These are phyloP conservation scores for Vickermania spadyakhi DNA, from an alignment of 208 protist genomes.

Conservation along the genomic window DNA sequence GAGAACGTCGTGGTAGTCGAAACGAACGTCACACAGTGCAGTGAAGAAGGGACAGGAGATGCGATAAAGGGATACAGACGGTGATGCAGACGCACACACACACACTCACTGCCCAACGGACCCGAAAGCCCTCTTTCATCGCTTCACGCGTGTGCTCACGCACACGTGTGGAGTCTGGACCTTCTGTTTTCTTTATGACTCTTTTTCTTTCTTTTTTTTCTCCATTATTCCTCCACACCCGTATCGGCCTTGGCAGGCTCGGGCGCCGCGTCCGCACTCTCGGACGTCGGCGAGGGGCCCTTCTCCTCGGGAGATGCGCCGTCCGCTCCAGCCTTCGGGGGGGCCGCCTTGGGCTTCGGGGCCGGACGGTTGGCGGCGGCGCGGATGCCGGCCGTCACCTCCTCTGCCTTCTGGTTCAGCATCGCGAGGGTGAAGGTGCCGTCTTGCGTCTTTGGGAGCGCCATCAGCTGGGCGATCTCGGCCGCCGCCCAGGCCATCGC, in stretches of 20 bases:
- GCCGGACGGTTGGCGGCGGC: slow-evolving; percentile 39
- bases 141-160: neutral
- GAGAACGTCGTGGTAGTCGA: too few species aligned
- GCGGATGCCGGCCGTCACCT: slow-evolving; percentile 23
- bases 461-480: slow-evolving; percentile 28
- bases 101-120: neutral
- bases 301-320: too few species aligned
- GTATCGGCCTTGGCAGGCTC: too few species aligned
- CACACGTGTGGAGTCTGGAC: neutral
- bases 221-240: slow-evolving; percentile 1
- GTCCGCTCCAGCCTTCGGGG: slow-evolving; percentile 6
- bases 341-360: slow-evolving; percentile 40
- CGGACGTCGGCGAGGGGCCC: slow-evolving; percentile 10
- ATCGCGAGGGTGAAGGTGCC: slow-evolving; percentile 19
- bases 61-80: too few species aligned
- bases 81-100: slow-evolving; percentile 6
- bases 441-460: slow-evolving; percentile 32
- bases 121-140: too few species aligned
- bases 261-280: slow-evolving; percentile 11
- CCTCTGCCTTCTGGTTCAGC: slow-evolving; percentile 27
- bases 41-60: too few species aligned
- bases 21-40: too few species aligned
- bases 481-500: slow-evolving; percentile 42
- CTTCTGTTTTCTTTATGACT: neutral
- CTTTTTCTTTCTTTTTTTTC: slow-evolving; percentile 6